phyloP scores from a whole-genome alignment of 2,329 filamentous ascomycete genomes.

The Ambrosiella cleistominuta region DNA sequence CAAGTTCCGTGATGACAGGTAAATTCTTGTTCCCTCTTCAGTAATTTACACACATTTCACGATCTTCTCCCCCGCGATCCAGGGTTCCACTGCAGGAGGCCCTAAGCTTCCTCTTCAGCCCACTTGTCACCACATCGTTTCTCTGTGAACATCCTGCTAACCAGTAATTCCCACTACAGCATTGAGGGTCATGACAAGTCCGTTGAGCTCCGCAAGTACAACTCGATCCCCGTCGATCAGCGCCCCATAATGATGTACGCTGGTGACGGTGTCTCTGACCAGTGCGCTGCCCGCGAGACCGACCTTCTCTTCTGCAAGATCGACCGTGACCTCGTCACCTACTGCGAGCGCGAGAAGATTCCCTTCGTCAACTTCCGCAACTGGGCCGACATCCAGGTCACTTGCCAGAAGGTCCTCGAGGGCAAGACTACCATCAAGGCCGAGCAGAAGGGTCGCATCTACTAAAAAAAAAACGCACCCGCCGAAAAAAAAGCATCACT shows the following conservation, averaged over 20 bases:
- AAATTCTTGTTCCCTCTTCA: constrained; percentile 4
- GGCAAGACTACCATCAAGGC: constrained; percentile 55
- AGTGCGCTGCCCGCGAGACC: constrained; percentile 82
- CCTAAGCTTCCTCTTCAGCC: not conserved
- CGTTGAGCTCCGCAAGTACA: constrained; percentile 75
- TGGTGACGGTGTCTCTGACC: constrained; percentile 81
- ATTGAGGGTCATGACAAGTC: constrained; percentile 96
- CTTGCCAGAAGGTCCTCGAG: constrained; percentile 58
- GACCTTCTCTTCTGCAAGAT: constrained; percentile 88
- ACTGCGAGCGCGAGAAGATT: constrained; percentile 67
- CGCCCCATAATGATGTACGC: constrained; percentile 84
- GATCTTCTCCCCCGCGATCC: not conserved
- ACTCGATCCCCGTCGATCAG: constrained; percentile 43
- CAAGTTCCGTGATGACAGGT: constrained; percentile 59
- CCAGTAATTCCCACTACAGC: constrained; percentile 23
- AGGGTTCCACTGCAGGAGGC: not conserved
- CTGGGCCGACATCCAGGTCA: constrained; percentile 62
- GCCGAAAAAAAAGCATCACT: too few species aligned
- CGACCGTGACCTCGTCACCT: constrained; percentile 63
- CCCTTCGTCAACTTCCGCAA: constrained; percentile 78
- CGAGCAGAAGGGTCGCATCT: constrained; percentile 36
- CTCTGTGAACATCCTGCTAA: constrained; percentile 11
- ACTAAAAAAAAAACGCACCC: not conserved
- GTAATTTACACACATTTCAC: not conserved
- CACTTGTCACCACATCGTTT: not conserved